These are phyloP conservation scores for Trichosporon inkin DNA, from an alignment of 1,284 basidiomycete species.

Conservation along the genomic window DNA sequence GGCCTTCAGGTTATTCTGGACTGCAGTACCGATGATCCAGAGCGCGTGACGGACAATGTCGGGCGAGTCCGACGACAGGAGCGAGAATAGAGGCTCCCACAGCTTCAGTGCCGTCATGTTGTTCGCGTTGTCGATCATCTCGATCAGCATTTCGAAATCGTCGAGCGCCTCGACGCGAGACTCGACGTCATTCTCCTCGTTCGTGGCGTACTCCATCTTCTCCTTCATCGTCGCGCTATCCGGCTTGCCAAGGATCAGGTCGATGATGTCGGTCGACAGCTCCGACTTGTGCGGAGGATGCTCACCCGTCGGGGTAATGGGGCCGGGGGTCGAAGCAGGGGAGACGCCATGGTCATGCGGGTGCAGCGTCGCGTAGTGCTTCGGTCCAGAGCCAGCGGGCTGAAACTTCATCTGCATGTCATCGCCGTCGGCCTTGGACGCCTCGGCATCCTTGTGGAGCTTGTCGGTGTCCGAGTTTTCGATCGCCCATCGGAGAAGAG, in stretches of 20 bases:
- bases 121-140: constrained; percentile 94
- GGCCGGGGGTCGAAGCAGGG: constrained; percentile 33
- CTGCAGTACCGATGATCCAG: constrained; percentile 90
- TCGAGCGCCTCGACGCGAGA: constrained; percentile 76
- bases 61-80: constrained; percentile 61
- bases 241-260: constrained; percentile 77
- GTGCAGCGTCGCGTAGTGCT: constrained; percentile 32
- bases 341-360: constrained; percentile 37
- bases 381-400: constrained; percentile 24
- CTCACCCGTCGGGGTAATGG: constrained; percentile 24
- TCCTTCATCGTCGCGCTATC: constrained; percentile 86
- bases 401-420: constrained; percentile 37
- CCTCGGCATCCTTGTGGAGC: neutral
- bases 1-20: constrained; percentile 91
- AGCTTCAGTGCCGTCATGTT: constrained; percentile 78
- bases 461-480: constrained; percentile 34
- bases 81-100: constrained; percentile 73
- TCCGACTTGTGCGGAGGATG: constrained; percentile 19
- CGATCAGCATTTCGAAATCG: constrained; percentile 92
- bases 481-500: constrained; percentile 30
- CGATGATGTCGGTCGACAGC: constrained; percentile 64
- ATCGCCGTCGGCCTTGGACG: neutral
- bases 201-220: constrained; percentile 67
- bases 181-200: constrained; percentile 60
- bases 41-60: constrained; percentile 68